Base-by-base conservation (phyloP, 345 rosid genomes). In the Bruguiera parviflora region DNA sequence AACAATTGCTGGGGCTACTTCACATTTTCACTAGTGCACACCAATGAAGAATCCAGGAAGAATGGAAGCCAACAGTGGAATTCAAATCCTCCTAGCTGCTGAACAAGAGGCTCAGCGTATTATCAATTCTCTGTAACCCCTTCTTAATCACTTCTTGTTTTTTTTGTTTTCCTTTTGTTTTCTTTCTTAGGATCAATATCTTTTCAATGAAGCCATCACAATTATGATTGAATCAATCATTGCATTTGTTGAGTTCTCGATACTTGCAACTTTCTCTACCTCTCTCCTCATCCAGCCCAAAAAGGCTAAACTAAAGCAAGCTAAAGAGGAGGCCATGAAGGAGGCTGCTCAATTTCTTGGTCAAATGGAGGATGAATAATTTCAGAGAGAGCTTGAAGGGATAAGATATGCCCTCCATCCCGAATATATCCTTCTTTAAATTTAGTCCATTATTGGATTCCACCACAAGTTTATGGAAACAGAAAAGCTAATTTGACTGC, bases 251-350 rank as follows among this genome's bases (percentile, higher is more conserved):
- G 39, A 35, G 39, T 35, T 35, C 39, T 35, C 6, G 39, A 35
- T 35, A 7, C 56, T 51, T 19, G 19, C 13, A 27, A 27, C 28
- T 27, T 51, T 55, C 49, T 28, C 25, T 47, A 27, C 70, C 13
- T 25, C 61, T 46, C 39, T 35, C 39, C 39, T 35, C 39, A 6
- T 60, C 66, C 73, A 91, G 96, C 88, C 8, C 89, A 91, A 79
- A 62, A 85, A 86, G 80, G 86, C 35, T 27, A 79, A 90, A 31
- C 78, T 89, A 76, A 91, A 85, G 78, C 92, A 89, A 77, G 95
- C 95, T 77, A 91, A 89, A 81, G 95, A 89, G 63, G 97, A 91
- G 80, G 97, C 97, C 37, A 92, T 89, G 65, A 85, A 66, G 75
- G 96, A 87, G 74, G 70, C 84, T 67, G 87, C 87, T 25, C 90